Percentiles rank a stretch among this genome's conserved stretches.
phyloP scores from a whole-genome alignment of 345 rosid genomes.

The Eucalyptus microcorys region DNA sequence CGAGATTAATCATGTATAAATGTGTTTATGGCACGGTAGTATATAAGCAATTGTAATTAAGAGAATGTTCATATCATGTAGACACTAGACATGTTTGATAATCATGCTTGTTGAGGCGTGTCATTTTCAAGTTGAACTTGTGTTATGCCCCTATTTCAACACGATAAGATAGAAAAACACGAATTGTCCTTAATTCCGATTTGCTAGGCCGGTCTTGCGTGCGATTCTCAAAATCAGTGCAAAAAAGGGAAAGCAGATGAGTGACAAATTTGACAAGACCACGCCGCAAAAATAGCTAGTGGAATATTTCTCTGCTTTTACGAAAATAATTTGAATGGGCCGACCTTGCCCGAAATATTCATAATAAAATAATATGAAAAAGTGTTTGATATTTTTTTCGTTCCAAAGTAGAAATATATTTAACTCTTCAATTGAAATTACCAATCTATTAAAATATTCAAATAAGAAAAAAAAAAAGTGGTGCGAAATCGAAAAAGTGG shows the following conservation, averaged over 20 bases:
- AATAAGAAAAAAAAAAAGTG: neutral
- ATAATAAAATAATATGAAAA: neutral
- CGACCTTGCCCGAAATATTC: neutral
- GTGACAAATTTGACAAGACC: neutral
- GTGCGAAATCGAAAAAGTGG: neutral
- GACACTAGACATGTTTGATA: neutral
- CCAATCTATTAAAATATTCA: neutral
- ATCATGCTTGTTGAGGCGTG: neutral
- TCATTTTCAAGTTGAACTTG: neutral
- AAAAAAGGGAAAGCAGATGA: neutral
- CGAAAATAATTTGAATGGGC: neutral
- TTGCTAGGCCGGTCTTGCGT: neutral
- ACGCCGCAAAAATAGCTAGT: neutral
- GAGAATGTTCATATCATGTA: neutral
- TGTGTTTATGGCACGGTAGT: neutral
- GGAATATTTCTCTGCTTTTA: neutral
- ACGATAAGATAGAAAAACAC: neutral
- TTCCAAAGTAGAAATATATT: neutral
- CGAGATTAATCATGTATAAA: fast-evolving
- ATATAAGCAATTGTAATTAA: neutral
- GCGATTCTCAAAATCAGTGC: neutral
- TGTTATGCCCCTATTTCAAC: neutral
- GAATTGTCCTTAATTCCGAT: neutral
- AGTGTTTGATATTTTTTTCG: neutral
- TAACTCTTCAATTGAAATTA: neutral